Evolutionary conservation across 2,329 filamentous ascomycete species (phyloP).

Genomic region (Clonostachys solani): DNA sequence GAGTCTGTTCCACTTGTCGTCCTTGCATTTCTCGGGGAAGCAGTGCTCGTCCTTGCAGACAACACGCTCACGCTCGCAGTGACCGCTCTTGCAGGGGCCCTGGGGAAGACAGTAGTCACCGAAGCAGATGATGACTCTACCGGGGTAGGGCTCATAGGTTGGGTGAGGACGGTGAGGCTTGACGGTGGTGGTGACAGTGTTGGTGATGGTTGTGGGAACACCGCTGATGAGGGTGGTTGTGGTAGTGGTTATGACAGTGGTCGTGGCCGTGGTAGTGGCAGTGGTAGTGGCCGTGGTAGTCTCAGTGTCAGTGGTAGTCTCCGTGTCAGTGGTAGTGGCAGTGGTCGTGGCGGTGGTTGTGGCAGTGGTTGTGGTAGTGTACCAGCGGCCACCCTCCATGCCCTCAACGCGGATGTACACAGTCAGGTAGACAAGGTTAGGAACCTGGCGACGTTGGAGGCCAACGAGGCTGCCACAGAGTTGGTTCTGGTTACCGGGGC

Average conservation of each 20-base stretch:
- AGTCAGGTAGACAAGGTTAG: background rate
- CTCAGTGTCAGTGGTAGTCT: too few relatives aligned
- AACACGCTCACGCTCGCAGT: constrained; percentile 7
- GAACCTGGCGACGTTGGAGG: background rate
- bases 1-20: constrained; percentile 4
- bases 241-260: too few relatives aligned
- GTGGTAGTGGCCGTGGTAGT: too few relatives aligned
- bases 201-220: constrained; percentile 7
- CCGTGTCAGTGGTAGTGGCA: too few relatives aligned
- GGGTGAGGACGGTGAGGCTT: constrained; percentile 17
- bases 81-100: constrained; percentile 15
- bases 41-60: constrained; percentile 7
- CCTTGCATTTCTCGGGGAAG: constrained; percentile 5
- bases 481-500: constrained; percentile 9
- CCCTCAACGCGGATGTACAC: constrained; percentile 7
- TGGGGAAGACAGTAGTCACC: constrained; percentile 7
- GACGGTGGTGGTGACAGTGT: constrained; percentile 17
- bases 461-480: constrained; percentile 6
- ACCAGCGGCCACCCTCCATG: background rate
- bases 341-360: background rate
- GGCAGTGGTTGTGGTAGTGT: background rate
- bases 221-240: too few relatives aligned
- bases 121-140: constrained; percentile 17
- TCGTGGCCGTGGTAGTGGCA: background rate
- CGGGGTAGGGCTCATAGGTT: constrained; percentile 11